Evolutionary conservation across 176 grass and related monocot species (phyloP).

Genomic region (Alopecurus myosuroides): DNA sequence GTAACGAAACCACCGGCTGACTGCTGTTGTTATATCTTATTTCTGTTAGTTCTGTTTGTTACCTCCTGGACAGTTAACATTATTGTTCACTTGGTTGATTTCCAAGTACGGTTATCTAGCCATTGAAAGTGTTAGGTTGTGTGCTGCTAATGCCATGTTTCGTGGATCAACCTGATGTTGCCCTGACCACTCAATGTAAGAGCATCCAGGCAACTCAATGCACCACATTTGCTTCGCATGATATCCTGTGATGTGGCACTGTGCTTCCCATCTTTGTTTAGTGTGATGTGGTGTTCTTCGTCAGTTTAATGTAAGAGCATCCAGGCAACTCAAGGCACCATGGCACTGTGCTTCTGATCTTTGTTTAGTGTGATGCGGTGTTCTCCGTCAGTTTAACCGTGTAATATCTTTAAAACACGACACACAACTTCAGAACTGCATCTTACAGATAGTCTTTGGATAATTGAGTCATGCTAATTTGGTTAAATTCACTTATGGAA

Average conservation of each 20-base stretch:
- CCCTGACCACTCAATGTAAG: not conserved
- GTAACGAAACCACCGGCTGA: not conserved
- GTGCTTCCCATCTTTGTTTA: not conserved
- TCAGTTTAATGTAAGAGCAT: not conserved
- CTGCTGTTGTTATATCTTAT: not conserved
- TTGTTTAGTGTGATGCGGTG: not conserved
- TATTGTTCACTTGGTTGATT: not conserved
- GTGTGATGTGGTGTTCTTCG: not conserved
- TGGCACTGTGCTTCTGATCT: not conserved
- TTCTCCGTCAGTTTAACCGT: not conserved
- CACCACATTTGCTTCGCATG: not conserved
- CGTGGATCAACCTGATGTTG: not conserved
- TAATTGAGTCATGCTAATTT: not conserved
- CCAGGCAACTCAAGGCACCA: not conserved
- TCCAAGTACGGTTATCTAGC: not conserved
- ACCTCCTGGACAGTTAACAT: not conserved
- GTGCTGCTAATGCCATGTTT: not conserved
- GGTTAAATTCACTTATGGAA: not conserved
- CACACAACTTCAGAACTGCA: not conserved
- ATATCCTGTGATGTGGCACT: not conserved
- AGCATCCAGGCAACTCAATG: not conserved
- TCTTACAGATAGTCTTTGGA: not conserved
- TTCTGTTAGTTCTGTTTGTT: not conserved
- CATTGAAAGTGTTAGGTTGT: not conserved
- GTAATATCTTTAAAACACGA: not conserved